Percentiles rank a stretch among this genome's conserved stretches.
Conservation (phyloP, 805 yeast genomes). For the Wickerhamiella sergipiensis region DNA sequence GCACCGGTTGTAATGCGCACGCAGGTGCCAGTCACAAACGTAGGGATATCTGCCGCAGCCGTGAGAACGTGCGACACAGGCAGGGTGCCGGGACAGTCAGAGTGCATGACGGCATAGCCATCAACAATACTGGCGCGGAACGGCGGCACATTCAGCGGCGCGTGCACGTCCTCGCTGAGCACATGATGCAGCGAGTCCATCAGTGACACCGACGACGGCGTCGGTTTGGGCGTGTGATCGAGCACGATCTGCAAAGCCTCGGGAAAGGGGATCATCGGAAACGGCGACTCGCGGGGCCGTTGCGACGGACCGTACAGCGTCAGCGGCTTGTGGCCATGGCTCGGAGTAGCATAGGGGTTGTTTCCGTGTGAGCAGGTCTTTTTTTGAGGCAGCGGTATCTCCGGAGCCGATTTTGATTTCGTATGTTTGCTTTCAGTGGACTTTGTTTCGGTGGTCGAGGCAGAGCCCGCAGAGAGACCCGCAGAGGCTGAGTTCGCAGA, state of each 20-base stretch:
- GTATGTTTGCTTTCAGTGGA: background rate
- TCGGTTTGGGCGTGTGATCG: slow-evolving; percentile 25
- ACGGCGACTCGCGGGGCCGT: slow-evolving; percentile 37
- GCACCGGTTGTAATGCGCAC: slow-evolving; percentile 44
- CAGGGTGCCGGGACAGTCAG: slow-evolving; percentile 34
- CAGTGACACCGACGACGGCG: slow-evolving; percentile 18
- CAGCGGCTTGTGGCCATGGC: slow-evolving; percentile 17
- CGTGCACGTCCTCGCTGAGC: slow-evolving; percentile 30
- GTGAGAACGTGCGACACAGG: slow-evolving; percentile 17
- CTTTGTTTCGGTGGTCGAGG: too few species aligned
- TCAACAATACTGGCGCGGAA: slow-evolving; percentile 45
- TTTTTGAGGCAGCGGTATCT: too few species aligned
- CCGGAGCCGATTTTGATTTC: background rate
- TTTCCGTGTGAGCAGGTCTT: background rate
- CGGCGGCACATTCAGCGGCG: slow-evolving; percentile 32
- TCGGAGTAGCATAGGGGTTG: background rate
- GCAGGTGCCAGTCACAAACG: slow-evolving; percentile 25
- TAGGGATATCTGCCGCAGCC: slow-evolving; percentile 22
- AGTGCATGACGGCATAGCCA: slow-evolving; percentile 37
- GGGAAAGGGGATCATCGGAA: slow-evolving; percentile 31
- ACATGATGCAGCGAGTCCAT: slow-evolving; percentile 28
- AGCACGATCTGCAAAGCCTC: slow-evolving; percentile 29
- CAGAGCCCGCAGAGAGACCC: background rate
- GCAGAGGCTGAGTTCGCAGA: background rate
- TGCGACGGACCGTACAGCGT: slow-evolving; percentile 32